Evolutionary conservation across 176 grass and related monocot species (phyloP), one percentile per base, ranked within the genome.

Genomic region (Triticum timopheevii): DNA sequence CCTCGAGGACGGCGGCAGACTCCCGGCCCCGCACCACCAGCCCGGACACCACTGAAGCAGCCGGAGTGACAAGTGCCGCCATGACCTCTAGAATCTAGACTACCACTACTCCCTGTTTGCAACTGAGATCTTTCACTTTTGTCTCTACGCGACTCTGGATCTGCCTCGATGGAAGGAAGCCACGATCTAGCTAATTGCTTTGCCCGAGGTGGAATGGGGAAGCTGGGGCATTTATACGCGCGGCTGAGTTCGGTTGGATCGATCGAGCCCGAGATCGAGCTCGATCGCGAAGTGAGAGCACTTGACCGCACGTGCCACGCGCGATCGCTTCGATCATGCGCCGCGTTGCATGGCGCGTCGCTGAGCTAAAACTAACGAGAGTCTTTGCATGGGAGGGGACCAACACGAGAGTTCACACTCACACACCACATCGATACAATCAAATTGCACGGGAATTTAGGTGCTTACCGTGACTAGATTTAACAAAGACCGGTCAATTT

Each of bases 1-100:
- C 63, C 63, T 78, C 63, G 13, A 86, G 84, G 10, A n/a, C 45
- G 74, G 84, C 84, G 5, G 84, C 84, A 62, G 74, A 77, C 61
- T 67, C 22, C 62, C 84, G 74, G 7, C 74, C 84, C 62, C 54
- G 73, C 45, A 34, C 73, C 45, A 86, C 20, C 15, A 86, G 74
- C 45, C 42, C 63, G 31, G 84, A 86, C 74, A 31, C 74, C 84
- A 69, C 13, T 16, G 62, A 86, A 31, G 49, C 27, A 5, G 82
- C 69, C 1, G 69, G 68, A 2, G 24, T 54, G 62, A 50, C 62
- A 33, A 78, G 31, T 19, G 84, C 63, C 10, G 84, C 74, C 84
- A 86, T 86, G 19, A 5, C 11, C 33, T 73, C 9, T 5, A 19
- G 19, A 50, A 59, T 22, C 61, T 62, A 12, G 61, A 59, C n/a